phyloP scores from a whole-genome alignment of 768 basidiomycete species.

The Pisolithus marmoratus region DNA sequence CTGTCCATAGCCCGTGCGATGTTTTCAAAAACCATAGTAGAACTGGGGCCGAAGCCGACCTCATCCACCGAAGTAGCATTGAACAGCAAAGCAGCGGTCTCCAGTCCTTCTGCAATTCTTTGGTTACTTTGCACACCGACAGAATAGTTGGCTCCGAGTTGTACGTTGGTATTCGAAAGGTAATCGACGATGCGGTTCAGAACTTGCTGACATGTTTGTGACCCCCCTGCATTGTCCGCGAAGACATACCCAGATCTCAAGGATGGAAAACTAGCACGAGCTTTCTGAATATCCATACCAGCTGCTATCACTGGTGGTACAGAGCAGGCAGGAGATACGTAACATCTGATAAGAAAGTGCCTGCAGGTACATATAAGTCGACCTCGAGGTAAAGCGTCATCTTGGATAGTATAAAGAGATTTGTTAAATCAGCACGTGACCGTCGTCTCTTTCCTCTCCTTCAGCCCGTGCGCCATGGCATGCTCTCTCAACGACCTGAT shows the following conservation, averaged over 20 bases:
- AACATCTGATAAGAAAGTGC: too few relatives aligned
- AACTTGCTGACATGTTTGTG: constrained; percentile 51
- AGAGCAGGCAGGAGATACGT: background rate
- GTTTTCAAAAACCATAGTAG: constrained; percentile 67
- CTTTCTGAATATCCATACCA: constrained; percentile 42
- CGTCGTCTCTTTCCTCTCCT: background rate
- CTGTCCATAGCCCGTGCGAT: constrained; percentile 55
- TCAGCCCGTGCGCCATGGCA: background rate
- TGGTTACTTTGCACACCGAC: constrained; percentile 49
- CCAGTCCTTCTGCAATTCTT: constrained; percentile 45
- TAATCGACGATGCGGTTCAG: constrained; percentile 63
- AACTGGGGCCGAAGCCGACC: constrained; percentile 60
- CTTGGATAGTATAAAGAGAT: too few relatives aligned
- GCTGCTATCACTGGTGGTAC: constrained; percentile 9
- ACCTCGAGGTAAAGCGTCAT: too few relatives aligned
- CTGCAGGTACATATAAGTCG: too few relatives aligned
- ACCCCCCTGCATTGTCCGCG: constrained; percentile 76
- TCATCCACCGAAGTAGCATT: constrained; percentile 59
- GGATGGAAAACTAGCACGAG: constrained; percentile 59
- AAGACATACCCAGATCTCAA: constrained; percentile 56
- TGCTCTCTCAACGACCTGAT: constrained; percentile 31
- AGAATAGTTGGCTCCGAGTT: constrained; percentile 67
- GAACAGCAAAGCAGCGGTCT: constrained; percentile 52
- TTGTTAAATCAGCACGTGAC: background rate
- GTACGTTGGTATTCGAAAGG: constrained; percentile 65